Evolutionary conservation across 116 monocot species (phyloP).

Genomic region (Trichopus zeylanicus): DNA sequence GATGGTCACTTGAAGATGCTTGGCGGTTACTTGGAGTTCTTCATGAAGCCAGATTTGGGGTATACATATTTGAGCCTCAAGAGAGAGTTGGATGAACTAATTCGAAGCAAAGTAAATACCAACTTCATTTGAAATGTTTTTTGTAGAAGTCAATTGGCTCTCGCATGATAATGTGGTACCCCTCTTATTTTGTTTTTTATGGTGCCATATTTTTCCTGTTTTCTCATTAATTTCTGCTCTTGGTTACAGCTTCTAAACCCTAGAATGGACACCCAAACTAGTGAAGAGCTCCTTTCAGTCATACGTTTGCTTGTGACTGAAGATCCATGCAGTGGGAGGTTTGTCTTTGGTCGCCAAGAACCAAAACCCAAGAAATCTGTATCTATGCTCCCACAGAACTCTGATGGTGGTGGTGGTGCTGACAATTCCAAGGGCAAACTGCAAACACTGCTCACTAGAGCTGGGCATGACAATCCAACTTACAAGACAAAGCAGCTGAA

Average conservation of each 20-base stretch:
- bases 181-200: too few species aligned
- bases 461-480: slow-evolving; percentile 63
- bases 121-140: too few species aligned
- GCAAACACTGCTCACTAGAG: slow-evolving; percentile 67
- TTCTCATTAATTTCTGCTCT: not conserved
- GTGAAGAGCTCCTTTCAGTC: slow-evolving; percentile 61
- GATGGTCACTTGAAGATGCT: slow-evolving; percentile 99
- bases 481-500: slow-evolving; percentile 71
- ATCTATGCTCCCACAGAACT: slow-evolving; percentile 12
- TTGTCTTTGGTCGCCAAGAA: slow-evolving; percentile 77
- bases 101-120: slow-evolving; percentile 64
- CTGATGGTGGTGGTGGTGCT: slow-evolving; percentile 33
- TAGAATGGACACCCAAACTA: slow-evolving; percentile 43
- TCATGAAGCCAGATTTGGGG: slow-evolving; percentile 85
- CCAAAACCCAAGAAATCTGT: slow-evolving; percentile 47
- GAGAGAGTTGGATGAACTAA: slow-evolving; percentile 75
- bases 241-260: slow-evolving; percentile 75
- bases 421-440: slow-evolving; percentile 85
- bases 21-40: slow-evolving; percentile 95
- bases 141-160: too few species aligned
- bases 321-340: slow-evolving; percentile 71
- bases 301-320: slow-evolving; percentile 63
- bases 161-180: too few species aligned
- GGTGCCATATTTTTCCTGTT: not conserved
- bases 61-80: slow-evolving; percentile 66